Percentiles rank a stretch among this genome's conserved stretches.
Conservation (phyloP, 169 alveolate genomes). For the Theileria equi region DNA sequence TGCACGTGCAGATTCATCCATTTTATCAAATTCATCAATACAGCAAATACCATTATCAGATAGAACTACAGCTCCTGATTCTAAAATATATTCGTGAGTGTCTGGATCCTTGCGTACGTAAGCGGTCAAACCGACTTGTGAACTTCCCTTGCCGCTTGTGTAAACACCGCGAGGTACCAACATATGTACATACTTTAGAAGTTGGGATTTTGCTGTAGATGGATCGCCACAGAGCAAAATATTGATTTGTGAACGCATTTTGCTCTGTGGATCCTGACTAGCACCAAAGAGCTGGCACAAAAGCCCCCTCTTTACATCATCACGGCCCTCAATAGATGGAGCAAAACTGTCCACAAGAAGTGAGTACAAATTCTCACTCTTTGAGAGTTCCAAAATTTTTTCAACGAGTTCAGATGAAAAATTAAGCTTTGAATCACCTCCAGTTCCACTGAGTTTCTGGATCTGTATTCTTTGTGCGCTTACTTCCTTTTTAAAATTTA, state of each 20-base stretch:
- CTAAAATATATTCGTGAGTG: conserved; percentile 93
- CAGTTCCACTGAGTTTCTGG: conserved; percentile 16
- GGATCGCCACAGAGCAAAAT: conserved; percentile 99
- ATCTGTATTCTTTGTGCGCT: conserved; percentile 53
- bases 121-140: conserved; percentile 98
- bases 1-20: conserved; percentile 97
- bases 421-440: conserved; percentile 14
- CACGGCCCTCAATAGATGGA: conserved; percentile 96
- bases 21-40: conserved; percentile 99
- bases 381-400: conserved; percentile 80
- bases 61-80: conserved; percentile 98
- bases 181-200: conserved; percentile 93
- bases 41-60: conserved; percentile 98
- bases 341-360: conserved; percentile 92
- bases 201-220: conserved; percentile 98
- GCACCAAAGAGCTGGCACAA: conserved; percentile 98
- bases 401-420: conserved; percentile 68
- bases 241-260: conserved; percentile 92
- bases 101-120: conserved; percentile 96
- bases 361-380: conserved; percentile 89
- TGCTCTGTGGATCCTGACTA: conserved; percentile 69
- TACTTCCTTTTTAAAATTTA: conserved; percentile 75
- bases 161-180: conserved; percentile 95
- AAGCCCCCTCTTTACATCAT: conserved; percentile 91
- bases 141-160: conserved; percentile 96